phyloP scores from a whole-genome alignment of 352 stramenopile genomes.

The Globisporangium sylvaticum region DNA sequence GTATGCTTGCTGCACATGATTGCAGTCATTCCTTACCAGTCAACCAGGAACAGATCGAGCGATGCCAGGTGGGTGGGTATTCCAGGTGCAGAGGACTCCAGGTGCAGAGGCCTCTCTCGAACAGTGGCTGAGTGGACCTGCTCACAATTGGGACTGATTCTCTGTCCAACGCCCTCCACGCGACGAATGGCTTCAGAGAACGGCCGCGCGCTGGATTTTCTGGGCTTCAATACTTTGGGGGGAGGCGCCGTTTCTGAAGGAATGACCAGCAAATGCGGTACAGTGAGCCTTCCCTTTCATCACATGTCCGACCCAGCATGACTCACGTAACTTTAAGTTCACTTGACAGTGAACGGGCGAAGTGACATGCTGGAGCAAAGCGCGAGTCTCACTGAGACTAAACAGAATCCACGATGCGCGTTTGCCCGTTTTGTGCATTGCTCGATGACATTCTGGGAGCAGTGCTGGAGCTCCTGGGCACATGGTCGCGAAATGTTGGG shows the following conservation, averaged over 20 bases:
- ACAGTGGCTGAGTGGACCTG: not conserved
- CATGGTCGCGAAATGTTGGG: no score
- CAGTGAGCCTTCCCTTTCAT: no score
- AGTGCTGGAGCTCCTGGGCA: no score
- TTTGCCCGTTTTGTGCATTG: no score
- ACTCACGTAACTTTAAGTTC: no score
- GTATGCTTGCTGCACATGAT: not conserved
- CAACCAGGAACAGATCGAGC: not conserved
- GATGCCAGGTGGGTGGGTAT: not conserved
- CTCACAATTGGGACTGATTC: not conserved
- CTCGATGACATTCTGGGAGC: no score
- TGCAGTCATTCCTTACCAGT: not conserved
- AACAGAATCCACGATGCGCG: no score
- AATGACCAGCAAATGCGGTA: no score
- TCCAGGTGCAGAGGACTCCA: not conserved
- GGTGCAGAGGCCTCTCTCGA: not conserved
- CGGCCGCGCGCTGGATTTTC: slow-evolving; percentile 1
- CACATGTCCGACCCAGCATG: no score
- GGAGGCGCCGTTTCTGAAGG: slow-evolving; percentile 7
- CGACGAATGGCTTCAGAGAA: not conserved
- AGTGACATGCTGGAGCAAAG: no score
- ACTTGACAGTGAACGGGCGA: no score
- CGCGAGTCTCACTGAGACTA: no score
- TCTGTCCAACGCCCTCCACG: not conserved
- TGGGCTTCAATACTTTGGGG: not conserved